Evolutionary conservation across 2,329 filamentous ascomycete genomes (phyloP), one percentile per base, ranked within the genome.

Genomic region (Magnaporthiopsis rhizophila): DNA sequence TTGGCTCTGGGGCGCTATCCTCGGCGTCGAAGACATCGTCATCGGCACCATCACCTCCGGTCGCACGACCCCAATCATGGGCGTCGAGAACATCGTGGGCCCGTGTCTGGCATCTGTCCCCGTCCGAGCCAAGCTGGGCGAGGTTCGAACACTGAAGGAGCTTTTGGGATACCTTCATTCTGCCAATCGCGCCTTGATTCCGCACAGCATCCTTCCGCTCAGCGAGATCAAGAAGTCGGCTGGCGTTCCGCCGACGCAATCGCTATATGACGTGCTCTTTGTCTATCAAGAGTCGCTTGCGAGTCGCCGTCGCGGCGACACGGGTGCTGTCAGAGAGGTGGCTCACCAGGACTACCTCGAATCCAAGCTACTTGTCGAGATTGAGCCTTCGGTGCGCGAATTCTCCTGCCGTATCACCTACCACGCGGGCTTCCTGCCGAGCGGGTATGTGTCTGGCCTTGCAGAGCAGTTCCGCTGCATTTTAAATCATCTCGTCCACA

Each of bases 11-110:
- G 80, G 82, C 21, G 80, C 82, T 0, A 86, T 95, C 65, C 73
- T 84, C 3, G 90, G 89, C 3, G 79, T 77, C 0, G 72, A 80
- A 0, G 91, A 97, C 71, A 78, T 93, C 1, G 79, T 87, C 0
- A 83, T 96, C 56, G 93, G 93, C 0, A 89, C 86, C 1, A 90
- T 97, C 4, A 89, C 90, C 15, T 96, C 92, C 12, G 92, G 92
- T 1, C 83, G 93, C 64, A 91, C 89, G 1, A 74, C 92, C n/a
- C 84, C 90, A 0, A 73, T 97, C 2, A 72, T 80, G 4, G 84
- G 82, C 0, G 85, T 96, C 45, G 91, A 96, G 67, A 78, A 83
- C 1, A 83, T 93, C 3, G 79, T 94, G 64, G 93, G 93, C 0
- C 93, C 93, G 12, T 95, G 90, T 69, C 86, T 97, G 62, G 80